Conservation (phyloP, 2,329 filamentous ascomycete genomes). For the Penicillium sp. region DNA sequence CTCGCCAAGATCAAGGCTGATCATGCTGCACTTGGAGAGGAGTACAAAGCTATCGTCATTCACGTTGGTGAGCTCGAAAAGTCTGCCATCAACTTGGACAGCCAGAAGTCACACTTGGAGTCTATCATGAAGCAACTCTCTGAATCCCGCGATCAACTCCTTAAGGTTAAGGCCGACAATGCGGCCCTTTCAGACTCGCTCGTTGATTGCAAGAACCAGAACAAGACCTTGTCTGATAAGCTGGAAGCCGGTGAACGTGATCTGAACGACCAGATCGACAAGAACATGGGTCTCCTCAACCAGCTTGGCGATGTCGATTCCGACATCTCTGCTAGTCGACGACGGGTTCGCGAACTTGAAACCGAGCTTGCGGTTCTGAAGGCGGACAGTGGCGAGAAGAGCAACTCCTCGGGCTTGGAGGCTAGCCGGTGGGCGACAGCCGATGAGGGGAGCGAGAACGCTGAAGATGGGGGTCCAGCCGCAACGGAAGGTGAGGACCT, state of each 20-base stretch:
- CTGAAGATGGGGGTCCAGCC: conserved; percentile 37
- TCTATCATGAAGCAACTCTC: conserved; percentile 56
- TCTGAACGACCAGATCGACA: conserved; percentile 42
- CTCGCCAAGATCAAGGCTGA: conserved; percentile 46
- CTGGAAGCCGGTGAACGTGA: conserved; percentile 37
- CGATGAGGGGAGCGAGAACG: conserved; percentile 29
- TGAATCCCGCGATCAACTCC: conserved; percentile 35
- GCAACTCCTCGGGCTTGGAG: conserved; percentile 32
- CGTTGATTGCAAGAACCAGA: conserved; percentile 31
- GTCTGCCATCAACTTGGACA: conserved; percentile 77
- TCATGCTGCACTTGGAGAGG: conserved; percentile 47
- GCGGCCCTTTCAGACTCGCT: conserved; percentile 33
- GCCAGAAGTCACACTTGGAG: conserved; percentile 65
- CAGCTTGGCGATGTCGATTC: conserved; percentile 42
- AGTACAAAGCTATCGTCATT: conserved; percentile 35
- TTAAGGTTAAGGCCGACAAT: conserved; percentile 32
- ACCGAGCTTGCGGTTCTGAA: conserved; percentile 40
- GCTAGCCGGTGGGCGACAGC: conserved; percentile 45
- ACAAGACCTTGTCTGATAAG: conserved; percentile 35
- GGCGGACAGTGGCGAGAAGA: conserved; percentile 32
- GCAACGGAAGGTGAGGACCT: conserved; percentile 48
- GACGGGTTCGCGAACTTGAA: conserved; percentile 41
- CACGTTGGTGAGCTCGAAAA: conserved; percentile 80
- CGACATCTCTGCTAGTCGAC: conserved; percentile 35
- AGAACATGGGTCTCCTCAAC: conserved; percentile 42